Evolutionary conservation across 2,329 filamentous ascomycete genomes (phyloP).

Genomic region (Hysterium pulicare): DNA sequence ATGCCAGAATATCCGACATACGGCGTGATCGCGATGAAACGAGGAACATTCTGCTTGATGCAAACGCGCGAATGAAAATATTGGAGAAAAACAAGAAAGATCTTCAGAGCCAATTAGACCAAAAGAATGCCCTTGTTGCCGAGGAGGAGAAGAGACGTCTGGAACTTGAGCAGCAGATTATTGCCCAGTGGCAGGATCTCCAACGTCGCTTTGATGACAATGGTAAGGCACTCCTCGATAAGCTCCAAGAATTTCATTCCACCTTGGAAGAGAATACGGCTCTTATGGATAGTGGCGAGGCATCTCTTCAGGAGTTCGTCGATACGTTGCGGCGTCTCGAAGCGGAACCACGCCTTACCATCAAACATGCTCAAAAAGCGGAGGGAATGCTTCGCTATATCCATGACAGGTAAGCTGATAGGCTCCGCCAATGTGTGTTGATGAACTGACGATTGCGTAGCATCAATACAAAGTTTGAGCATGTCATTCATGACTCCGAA

Average conservation of each 20-base stretch:
- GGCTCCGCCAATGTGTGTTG: neutral
- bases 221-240: slow-evolving; percentile 12
- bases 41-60: slow-evolving; percentile 15
- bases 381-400: slow-evolving; percentile 22
- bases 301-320: slow-evolving; percentile 16
- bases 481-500: slow-evolving; percentile 7
- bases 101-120: slow-evolving; percentile 12
- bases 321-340: slow-evolving; percentile 15
- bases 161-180: slow-evolving; percentile 19
- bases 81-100: slow-evolving; percentile 12
- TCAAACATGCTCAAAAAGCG: slow-evolving; percentile 18
- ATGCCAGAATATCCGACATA: slow-evolving; percentile 10
- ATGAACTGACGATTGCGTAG: too few species aligned
- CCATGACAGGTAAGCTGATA: slow-evolving; percentile 20
- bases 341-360: slow-evolving; percentile 14
- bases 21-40: slow-evolving; percentile 12
- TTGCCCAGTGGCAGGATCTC: slow-evolving; percentile 14
- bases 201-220: slow-evolving; percentile 14
- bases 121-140: slow-evolving; percentile 11
- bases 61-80: slow-evolving; percentile 9
- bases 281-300: slow-evolving; percentile 1
- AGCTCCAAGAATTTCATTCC: slow-evolving; percentile 11
- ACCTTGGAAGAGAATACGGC: slow-evolving; percentile 7
- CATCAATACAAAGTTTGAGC: slow-evolving; percentile 15
- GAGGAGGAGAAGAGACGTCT: slow-evolving; percentile 20